phyloP scores from a whole-genome alignment of 2,329 filamentous ascomycete species.

The Pyrenochaeta sp. region DNA sequence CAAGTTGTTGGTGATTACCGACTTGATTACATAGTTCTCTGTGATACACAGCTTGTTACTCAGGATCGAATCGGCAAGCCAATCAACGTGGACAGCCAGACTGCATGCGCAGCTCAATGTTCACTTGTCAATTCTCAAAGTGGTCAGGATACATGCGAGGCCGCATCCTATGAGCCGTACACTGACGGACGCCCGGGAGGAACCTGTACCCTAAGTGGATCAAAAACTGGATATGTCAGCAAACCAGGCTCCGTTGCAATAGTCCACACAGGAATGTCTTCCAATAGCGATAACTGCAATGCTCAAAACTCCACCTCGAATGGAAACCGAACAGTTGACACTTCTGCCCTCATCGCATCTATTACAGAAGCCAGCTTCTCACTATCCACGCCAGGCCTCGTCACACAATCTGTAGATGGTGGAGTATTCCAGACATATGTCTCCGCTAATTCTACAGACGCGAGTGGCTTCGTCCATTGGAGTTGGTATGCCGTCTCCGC shows the following conservation, averaged over 20 bases:
- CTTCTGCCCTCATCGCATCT: constrained; percentile 28
- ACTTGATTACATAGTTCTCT: constrained; percentile 38
- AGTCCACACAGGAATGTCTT: constrained; percentile 28
- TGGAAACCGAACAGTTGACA: constrained; percentile 20
- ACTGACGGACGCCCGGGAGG: constrained; percentile 23
- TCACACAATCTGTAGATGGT: constrained; percentile 25
- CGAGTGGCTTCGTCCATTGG: constrained; percentile 28
- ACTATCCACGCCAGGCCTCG: constrained; percentile 31
- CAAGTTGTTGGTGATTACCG: constrained; percentile 32
- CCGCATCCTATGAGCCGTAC: constrained; percentile 28
- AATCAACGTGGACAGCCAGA: constrained; percentile 25
- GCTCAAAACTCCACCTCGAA: constrained; percentile 8
- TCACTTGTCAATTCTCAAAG: constrained; percentile 34
- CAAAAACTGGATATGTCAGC: constrained; percentile 13
- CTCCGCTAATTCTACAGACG: constrained; percentile 29
- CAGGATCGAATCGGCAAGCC: constrained; percentile 24
- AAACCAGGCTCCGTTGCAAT: constrained; percentile 27
- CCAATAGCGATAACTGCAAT: constrained; percentile 30
- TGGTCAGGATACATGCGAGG: constrained; percentile 32
- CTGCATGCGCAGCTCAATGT: constrained; percentile 37
- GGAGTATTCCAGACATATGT: constrained; percentile 30
- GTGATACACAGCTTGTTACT: constrained; percentile 30
- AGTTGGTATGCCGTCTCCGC: constrained; percentile 32
- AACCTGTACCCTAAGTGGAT: constrained; percentile 27
- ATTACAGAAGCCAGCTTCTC: constrained; percentile 26